These are phyloP conservation scores for Microbotryum violaceum DNA, from an alignment of 1,284 basidiomycete species.

Conservation along the genomic window DNA sequence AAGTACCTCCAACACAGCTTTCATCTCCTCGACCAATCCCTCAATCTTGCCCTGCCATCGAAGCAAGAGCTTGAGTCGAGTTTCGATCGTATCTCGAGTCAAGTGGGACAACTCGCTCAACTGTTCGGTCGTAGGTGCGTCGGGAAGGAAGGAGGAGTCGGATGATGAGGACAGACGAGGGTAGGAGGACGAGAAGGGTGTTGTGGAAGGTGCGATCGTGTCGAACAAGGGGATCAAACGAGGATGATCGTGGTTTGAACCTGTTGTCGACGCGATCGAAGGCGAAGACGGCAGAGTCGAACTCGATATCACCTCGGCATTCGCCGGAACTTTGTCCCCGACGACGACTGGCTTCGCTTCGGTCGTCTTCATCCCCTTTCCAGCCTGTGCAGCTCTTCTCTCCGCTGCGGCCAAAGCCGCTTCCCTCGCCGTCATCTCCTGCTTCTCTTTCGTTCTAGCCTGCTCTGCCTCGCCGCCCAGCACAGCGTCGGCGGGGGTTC, in stretches of 20 bases:
- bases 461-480: neutral
- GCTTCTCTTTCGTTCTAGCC: neutral
- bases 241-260: neutral
- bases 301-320: neutral
- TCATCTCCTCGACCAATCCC: constrained; percentile 18
- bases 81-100: constrained; percentile 10
- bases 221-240: constrained; percentile 27
- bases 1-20: neutral
- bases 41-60: constrained; percentile 22
- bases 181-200: neutral
- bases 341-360: neutral
- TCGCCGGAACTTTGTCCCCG: neutral
- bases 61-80: constrained; percentile 11
- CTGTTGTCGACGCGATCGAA: no score
- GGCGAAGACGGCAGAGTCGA: neutral
- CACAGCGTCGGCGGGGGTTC: neutral
- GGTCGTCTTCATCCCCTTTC: no score
- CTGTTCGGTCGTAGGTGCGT: neutral
- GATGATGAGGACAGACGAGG: neutral
- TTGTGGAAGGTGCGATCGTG: neutral
- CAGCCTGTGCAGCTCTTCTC: neutral
- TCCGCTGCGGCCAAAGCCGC: constrained; percentile 20
- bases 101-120: constrained; percentile 6
- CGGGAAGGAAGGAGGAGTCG: neutral
- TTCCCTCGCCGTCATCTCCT: neutral